Evolutionary conservation across 352 stramenopile genomes (phyloP), one percentile per base, ranked within the genome.

Genomic region (Pythium volutum): DNA sequence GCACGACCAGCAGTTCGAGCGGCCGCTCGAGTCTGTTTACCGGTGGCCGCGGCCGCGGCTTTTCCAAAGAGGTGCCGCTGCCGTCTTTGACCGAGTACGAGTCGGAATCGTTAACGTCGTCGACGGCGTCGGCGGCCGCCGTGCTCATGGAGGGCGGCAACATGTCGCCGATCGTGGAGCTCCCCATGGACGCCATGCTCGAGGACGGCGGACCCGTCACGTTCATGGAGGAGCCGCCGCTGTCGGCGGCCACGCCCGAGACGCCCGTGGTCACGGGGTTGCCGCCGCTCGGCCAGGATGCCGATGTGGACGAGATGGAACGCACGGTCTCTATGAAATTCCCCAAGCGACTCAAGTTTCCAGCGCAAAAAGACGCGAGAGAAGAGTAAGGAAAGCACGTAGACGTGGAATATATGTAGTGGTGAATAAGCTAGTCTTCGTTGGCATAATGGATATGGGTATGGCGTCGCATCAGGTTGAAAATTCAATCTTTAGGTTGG

Each of bases 81-180:
- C 81, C 79, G 42, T 85, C 77, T n/a, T 66, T 91, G 50, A 61
- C 79, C 53, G 81, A 91, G 60, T 88, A 85, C 59, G 77, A 86
- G 46, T 71, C 31, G 23, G 64, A 65, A 36, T 20, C 45, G 18
- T 47, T 18, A 46, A 55, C 38, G 66, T 55, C 42, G 54, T 56
- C 67, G 22, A 75, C 73, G 4, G 70, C 84, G 52, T 45, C 74
- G 10, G 57, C 64, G 1, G 69, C 72, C n/a, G n/a, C n/a, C n/a
- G n/a, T 36, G 27, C 53, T 64, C 4, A 66, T 74, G 14, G 56
- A 66, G 0, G 71, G 71, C 29, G 54, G 67, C 8, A 69, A 77
- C 59, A 70, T 89, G 66, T 80, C 79, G 15, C 75, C 75, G 14
- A 88, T 87, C 41, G 65, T 83, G 29, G 66, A 68, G 31, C 63